phyloP scores from a whole-genome alignment of 2,329 filamentous ascomycete genomes.

The Exophiala sp. region DNA sequence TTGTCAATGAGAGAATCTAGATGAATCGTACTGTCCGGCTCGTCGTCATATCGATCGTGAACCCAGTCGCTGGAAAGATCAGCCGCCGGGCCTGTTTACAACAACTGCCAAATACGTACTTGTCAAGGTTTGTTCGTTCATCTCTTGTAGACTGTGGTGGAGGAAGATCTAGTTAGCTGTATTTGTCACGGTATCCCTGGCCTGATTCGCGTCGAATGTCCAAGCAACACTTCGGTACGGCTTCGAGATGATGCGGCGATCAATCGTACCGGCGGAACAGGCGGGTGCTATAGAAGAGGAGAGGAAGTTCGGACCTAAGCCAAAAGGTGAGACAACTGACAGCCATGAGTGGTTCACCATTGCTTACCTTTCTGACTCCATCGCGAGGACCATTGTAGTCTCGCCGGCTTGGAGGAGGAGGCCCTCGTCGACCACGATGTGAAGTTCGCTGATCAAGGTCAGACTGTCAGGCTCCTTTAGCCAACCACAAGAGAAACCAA shows the following conservation, averaged over 20 bases:
- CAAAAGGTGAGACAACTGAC: conserved; percentile 32
- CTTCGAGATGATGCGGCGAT: conserved; percentile 23
- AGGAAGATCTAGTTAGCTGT: conserved; percentile 42
- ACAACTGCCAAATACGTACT: conserved; percentile 33
- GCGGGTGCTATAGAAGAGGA: conserved; percentile 19
- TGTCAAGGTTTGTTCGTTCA: conserved; percentile 43
- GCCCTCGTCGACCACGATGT: conserved; percentile 35
- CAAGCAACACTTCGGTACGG: conserved; percentile 14
- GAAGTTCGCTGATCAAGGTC: conserved; percentile 6
- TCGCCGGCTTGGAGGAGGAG: conserved; percentile 35
- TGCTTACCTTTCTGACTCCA: conserved; percentile 78
- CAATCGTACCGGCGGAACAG: conserved; percentile 21
- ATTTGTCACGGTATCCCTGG: conserved; percentile 34
- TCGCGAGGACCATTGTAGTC: conserved; percentile 62
- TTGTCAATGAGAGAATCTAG: conserved; percentile 1
- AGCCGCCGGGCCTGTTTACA: conserved; percentile 12
- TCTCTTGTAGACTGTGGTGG: conserved; percentile 42
- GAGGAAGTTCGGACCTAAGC: conserved; percentile 23
- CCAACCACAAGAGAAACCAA: conserved; percentile 34
- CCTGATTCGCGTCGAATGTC: conserved; percentile 34
- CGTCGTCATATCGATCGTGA: conserved; percentile 80
- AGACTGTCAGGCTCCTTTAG: conserved; percentile 2
- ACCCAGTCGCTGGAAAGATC: conserved; percentile 71
- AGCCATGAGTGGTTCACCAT: conserved; percentile 36
- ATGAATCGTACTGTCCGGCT: conserved; percentile 44